Base-by-base conservation (phyloP, 2,329 filamentous ascomycete genomes). In the Penicillium thymicola region DNA sequence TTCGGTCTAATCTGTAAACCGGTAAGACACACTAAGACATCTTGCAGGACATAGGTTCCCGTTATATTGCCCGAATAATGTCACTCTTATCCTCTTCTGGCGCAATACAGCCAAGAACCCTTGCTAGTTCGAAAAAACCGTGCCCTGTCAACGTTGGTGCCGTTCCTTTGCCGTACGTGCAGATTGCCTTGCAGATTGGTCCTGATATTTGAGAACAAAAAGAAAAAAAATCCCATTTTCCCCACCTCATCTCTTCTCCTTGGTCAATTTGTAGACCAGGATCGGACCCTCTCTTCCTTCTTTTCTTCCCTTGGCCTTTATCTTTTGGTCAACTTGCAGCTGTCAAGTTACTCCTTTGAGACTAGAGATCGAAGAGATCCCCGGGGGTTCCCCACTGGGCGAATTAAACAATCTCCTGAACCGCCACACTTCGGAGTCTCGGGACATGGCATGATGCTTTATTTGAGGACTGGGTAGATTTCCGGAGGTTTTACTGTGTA, bases 291-390 rank as follows among this genome's bases (percentile, higher is more conserved):
- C 28, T 6, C 36, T 51, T 54, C 40, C 43, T 23, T 56, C 14
- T 42, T 34, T 23, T 56, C 14, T 42, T 34, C 32, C 32, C 14
- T 34, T 34, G 14, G 32, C 61, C 51, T 54, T 57, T 32, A n/a
- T 23, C 49, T 36, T 51, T 51, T 36, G 38, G 49, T 60, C 37
- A 55, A 54, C 38, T 54, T 60, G 52, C 61, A 69, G 65, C 69
- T 70, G 68, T 70, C 68, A 72, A 64, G 53, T 64, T 67, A 56
- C 67, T 62, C 30, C 32, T 67, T 66, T 59, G 37, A 64, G 67
- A 53, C 56, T 65, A 64, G 58, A 63, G 63, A 62, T 70, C 69
- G 67, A 69, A 61, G 61, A 62, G 65, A 66, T 70, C 67, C 62
- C 60, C 61, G 59, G 63, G 40, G 47, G 57, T 60, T 61, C 59